A percentile compares a stretch with the other conserved stretches of the same genome.
Conservation (phyloP, 768 basidiomycete genomes). For the Ramaria sp. region DNA sequence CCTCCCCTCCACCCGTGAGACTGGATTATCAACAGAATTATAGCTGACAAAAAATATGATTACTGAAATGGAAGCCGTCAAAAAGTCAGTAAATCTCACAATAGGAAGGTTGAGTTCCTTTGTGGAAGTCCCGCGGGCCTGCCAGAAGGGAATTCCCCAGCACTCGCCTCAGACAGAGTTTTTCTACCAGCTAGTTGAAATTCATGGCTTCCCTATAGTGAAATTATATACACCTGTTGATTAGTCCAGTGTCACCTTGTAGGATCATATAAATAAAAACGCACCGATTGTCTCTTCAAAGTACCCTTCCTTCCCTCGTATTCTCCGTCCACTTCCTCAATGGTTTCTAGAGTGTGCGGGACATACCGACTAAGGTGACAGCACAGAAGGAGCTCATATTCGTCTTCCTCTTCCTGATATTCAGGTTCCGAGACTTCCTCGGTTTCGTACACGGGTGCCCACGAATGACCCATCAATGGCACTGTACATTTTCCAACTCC, state of each 20-base stretch:
- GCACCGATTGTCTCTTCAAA: background rate
- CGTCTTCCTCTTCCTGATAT: background rate
- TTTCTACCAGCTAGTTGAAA: too few species aligned
- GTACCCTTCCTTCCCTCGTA: background rate
- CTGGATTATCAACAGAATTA: too few species aligned
- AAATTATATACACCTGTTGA: too few species aligned
- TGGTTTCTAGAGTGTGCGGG: constrained; percentile 5
- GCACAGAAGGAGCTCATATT: background rate
- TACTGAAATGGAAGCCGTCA: too few species aligned
- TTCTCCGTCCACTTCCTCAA: background rate
- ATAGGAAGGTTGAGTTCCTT: too few species aligned
- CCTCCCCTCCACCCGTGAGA: too few species aligned
- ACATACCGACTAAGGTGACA: background rate
- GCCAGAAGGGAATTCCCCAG: too few species aligned
- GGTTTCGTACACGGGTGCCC: background rate
- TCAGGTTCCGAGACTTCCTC: background rate
- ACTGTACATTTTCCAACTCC: background rate
- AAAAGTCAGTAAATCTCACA: too few species aligned
- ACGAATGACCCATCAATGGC: background rate
- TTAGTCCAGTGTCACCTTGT: background rate
- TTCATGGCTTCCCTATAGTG: too few species aligned
- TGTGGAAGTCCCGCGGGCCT: too few species aligned
- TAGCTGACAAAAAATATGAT: too few species aligned
- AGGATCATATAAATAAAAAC: background rate
- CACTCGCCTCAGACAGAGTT: too few species aligned